Evolutionary conservation across 805 yeast species (phyloP), one percentile per base, ranked within the genome.

Genomic region (Torulaspora maleeae): DNA sequence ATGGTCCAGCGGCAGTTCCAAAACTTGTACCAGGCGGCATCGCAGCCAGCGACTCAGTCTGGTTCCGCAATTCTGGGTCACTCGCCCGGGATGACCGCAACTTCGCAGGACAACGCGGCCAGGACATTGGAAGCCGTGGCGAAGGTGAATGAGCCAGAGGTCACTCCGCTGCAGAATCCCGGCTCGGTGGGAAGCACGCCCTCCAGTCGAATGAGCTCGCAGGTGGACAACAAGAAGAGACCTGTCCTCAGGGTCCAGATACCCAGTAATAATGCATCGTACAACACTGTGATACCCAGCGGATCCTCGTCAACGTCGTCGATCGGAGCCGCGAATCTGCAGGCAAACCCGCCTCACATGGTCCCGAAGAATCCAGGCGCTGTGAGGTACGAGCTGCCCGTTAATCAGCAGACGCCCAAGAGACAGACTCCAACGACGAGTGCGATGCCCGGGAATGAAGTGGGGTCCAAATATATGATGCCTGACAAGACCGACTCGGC

Each of bases 191-290:
- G 12, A 3, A 36, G 39, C 20, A 41, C 44, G 12, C 44, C 44
- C 13, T 29, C 34, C 10, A 24, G 30, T n/a, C 30, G 30, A 12
- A 27, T 27, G 15, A 27, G 30, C 30, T 27, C 30, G 13, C 30
- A 45, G 45, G 36, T 27, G 29, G 46, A 52, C 35, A 29, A 22
- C 36, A 29, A 20, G 29, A 50, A 52, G 27, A 64, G 88, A 48
- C 88, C 88, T 1, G 73, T 81, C 1, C 64, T 82, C 36, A 64
- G 86, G 45, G 82, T 82, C 9, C 80, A 79, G 53, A 82, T 82
- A n/a, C 88, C 88, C 1, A 68, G 67, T 4, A 78, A 73, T 56
- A 55, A 59, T 32, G 51, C 54, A 6, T 67, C 43, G 5, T 41
- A 49, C 36, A 54, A 47, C 39, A 30, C 47, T 8, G 68, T 69